Conservation (phyloP, 768 basidiomycete genomes). For the Termitomyces sp. region DNA sequence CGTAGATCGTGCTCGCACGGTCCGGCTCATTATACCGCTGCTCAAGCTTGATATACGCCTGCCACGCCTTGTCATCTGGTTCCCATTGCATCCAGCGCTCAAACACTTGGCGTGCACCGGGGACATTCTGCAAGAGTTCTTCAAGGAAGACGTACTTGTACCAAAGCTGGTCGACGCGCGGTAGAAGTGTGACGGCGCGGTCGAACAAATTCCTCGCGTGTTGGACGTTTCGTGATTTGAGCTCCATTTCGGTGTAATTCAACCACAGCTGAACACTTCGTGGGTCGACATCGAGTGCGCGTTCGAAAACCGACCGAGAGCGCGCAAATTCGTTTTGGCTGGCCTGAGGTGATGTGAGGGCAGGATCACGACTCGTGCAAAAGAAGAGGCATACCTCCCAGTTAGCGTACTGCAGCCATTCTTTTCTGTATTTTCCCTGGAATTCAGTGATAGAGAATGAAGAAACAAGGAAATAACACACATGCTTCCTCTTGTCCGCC, state of each 20-base stretch:
- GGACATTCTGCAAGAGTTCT: slow-evolving; percentile 92
- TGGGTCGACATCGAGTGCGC: slow-evolving; percentile 93
- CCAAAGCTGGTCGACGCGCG: slow-evolving; percentile 96
- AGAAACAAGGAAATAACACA: slow-evolving; percentile 25
- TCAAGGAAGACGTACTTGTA: slow-evolving; percentile 99
- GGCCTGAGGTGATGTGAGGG: slow-evolving; percentile 35
- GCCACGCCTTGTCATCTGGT: slow-evolving; percentile 99
- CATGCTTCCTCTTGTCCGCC: slow-evolving; percentile 78
- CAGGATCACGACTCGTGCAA: background rate
- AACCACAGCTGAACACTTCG: slow-evolving; percentile 90
- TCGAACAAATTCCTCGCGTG: slow-evolving; percentile 97
- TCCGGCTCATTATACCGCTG: slow-evolving; percentile 89
- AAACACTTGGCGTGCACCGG: slow-evolving; percentile 95
- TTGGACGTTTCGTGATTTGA: slow-evolving; percentile 96
- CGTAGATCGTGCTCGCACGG: slow-evolving; percentile 88
- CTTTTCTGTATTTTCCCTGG: slow-evolving; percentile 45
- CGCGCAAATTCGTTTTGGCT: slow-evolving; percentile 95
- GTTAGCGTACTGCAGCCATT: slow-evolving; percentile 83
- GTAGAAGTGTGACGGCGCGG: slow-evolving; percentile 92
- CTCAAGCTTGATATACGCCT: slow-evolving; percentile 98
- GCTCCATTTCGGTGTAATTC: slow-evolving; percentile 93
- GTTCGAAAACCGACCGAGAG: slow-evolving; percentile 92
- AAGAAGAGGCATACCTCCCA: slow-evolving; percentile 56
- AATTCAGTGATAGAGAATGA: background rate
- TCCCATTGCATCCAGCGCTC: slow-evolving; percentile 99